Conservation (phyloP, 106 monocot genomes). For the Allium cepa region DNA sequence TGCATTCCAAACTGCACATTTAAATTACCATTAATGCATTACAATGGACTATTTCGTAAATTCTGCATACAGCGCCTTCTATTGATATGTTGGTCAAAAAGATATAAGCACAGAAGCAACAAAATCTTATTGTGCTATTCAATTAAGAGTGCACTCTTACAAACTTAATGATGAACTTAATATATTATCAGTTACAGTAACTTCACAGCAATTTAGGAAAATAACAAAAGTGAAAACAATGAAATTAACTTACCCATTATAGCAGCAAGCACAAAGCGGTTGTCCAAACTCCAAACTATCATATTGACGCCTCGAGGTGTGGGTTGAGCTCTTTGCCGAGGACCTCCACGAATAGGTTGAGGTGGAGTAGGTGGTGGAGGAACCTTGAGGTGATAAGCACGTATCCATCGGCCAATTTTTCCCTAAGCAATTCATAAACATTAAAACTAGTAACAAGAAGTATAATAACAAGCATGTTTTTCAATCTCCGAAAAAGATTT, state of each 20-base stretch:
- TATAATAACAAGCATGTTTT: too few species aligned
- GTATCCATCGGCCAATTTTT: constrained; percentile 94
- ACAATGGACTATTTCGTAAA: too few species aligned
- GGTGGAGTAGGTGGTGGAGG: constrained; percentile 96
- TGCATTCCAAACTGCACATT: too few species aligned
- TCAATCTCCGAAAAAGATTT: neutral
- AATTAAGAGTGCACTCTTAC: too few species aligned
- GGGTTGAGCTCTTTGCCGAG: constrained; percentile 92
- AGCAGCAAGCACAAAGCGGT: constrained; percentile 99
- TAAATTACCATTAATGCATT: too few species aligned
- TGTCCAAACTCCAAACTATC: constrained; percentile 99
- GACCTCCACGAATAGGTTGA: constrained; percentile 92
- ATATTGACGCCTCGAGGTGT: constrained; percentile 99
- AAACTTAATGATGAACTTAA: too few species aligned
- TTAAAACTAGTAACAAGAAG: too few species aligned
- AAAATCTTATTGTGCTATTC: too few species aligned
- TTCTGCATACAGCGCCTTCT: too few species aligned
- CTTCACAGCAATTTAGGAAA: neutral
- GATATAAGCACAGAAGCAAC: too few species aligned
- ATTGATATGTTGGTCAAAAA: too few species aligned
- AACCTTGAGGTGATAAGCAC: constrained; percentile 97
- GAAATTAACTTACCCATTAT: constrained; percentile 77
- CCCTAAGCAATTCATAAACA: constrained; percentile 31
- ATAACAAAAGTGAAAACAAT: neutral
- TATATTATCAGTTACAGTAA: neutral